These are phyloP conservation scores for Curvularia eragrostidis DNA, from an alignment of 2,329 filamentous ascomycete genomes.

Conservation along the genomic window DNA sequence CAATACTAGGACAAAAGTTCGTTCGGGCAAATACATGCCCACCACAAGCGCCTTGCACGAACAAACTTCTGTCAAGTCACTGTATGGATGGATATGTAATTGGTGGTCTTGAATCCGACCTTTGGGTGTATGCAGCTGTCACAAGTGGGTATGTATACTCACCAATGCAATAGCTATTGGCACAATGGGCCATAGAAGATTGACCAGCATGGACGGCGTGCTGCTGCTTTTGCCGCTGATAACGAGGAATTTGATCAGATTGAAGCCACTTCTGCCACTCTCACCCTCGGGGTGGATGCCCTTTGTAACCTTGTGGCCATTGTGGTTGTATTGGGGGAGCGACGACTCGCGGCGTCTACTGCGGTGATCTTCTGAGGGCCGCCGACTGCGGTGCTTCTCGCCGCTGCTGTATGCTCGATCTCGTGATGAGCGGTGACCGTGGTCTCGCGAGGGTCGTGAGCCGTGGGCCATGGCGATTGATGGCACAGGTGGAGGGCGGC, in stretches of 20 bases:
- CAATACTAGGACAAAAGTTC: too few species aligned
- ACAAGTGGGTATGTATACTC: too few species aligned
- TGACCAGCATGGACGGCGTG: conserved; percentile 68
- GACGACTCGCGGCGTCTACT: conserved; percentile 20
- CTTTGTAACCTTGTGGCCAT: conserved; percentile 52
- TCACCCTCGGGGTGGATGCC: conserved; percentile 64
- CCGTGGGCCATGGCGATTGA: conserved; percentile 26
- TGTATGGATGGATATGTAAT: too few species aligned
- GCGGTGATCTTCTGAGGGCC: conserved; percentile 16
- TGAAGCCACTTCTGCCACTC: conserved; percentile 70
- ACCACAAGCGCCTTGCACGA: too few species aligned
- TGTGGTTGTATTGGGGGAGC: conserved; percentile 53
- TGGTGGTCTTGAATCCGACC: too few species aligned
- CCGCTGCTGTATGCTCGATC: conserved; percentile 31
- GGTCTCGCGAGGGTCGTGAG: conserved; percentile 25
- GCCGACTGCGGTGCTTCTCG: conserved; percentile 33
- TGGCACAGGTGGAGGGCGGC: not conserved
- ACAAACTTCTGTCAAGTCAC: too few species aligned
- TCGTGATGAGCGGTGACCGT: conserved; percentile 24
- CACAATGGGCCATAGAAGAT: conserved; percentile 77
- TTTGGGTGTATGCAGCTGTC: too few species aligned
- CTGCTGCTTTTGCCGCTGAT: conserved; percentile 71
- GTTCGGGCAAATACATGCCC: too few species aligned
- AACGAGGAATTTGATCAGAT: conserved; percentile 68
- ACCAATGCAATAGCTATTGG: conserved; percentile 73